Evolutionary conservation across 2,329 filamentous ascomycete species (phyloP).

Genomic region (Purpureocillium takamizusanense): DNA sequence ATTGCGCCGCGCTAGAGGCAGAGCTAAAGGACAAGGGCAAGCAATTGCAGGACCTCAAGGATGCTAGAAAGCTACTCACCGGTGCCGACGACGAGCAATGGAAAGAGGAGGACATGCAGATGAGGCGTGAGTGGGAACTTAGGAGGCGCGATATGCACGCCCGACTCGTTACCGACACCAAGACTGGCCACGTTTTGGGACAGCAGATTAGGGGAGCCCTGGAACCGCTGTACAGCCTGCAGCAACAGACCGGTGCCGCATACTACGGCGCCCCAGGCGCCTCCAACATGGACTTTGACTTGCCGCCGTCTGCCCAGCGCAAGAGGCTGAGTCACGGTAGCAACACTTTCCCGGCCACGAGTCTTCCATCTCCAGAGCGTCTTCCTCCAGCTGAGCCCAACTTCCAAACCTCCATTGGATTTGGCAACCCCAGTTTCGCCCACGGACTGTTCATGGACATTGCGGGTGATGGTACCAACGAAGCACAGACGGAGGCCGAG

Average conservation of each 20-base stretch:
- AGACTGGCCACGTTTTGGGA: slow-evolving; percentile 36
- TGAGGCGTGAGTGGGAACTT: slow-evolving; percentile 47
- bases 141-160: slow-evolving; percentile 44
- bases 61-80: slow-evolving; percentile 54
- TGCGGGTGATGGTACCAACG: slow-evolving; percentile 25
- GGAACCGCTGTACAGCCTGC: slow-evolving; percentile 32
- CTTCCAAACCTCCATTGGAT: slow-evolving; percentile 43
- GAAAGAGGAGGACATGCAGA: slow-evolving; percentile 39
- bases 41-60: slow-evolving; percentile 66
- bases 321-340: slow-evolving; percentile 40
- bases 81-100: slow-evolving; percentile 52
- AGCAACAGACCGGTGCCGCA: slow-evolving; percentile 29
- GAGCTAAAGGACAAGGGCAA: slow-evolving; percentile 59
- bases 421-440: slow-evolving; percentile 42
- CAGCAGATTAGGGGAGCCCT: slow-evolving; percentile 34
- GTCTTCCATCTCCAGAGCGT: slow-evolving; percentile 28
- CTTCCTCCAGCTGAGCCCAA: slow-evolving; percentile 30
- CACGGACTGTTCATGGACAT: slow-evolving; percentile 44
- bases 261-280: slow-evolving; percentile 37
- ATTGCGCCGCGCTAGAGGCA: slow-evolving; percentile 57
- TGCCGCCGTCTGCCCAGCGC: slow-evolving; percentile 27
- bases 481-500: slow-evolving; percentile 51
- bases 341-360: slow-evolving; percentile 34
- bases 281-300: slow-evolving; percentile 39
- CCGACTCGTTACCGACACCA: slow-evolving; percentile 36